Conservation (phyloP, 139 green algal species). For the Tetratostichococcus sp. region DNA sequence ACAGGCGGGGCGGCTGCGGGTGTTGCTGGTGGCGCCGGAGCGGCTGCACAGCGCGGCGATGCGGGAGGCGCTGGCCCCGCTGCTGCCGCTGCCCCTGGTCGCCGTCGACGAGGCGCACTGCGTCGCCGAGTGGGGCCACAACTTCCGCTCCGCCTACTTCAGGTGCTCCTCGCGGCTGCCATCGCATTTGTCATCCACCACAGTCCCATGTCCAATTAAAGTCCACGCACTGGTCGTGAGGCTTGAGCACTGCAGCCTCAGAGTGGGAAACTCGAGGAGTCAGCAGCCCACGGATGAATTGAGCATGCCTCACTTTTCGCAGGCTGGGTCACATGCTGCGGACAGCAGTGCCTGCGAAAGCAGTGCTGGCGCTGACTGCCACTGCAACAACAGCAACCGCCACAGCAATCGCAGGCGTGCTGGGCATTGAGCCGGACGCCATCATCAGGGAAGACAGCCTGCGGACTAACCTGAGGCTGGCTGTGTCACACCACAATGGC, state of each 20-base stretch:
- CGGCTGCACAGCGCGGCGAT: slow-evolving; percentile 69
- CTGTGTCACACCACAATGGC: slow-evolving; percentile 33
- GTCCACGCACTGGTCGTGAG: too few relatives aligned
- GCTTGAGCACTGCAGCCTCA: too few relatives aligned
- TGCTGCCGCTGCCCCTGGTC: slow-evolving; percentile 50
- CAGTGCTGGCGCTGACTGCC: slow-evolving; percentile 83
- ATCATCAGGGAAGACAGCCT: slow-evolving; percentile 58
- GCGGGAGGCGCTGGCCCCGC: slow-evolving; percentile 44
- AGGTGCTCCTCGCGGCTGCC: background rate
- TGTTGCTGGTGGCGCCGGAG: slow-evolving; percentile 91
- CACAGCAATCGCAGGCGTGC: slow-evolving; percentile 40
- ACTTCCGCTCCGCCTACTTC: slow-evolving; percentile 69
- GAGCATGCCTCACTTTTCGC: slow-evolving; percentile 63
- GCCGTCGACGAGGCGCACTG: slow-evolving; percentile 90
- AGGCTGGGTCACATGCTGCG: slow-evolving; percentile 67
- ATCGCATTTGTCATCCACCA: too few relatives aligned
- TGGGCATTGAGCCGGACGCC: slow-evolving; percentile 48
- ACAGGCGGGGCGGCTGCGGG: slow-evolving; percentile 39
- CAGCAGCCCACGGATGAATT: too few relatives aligned
- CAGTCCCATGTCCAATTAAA: too few relatives aligned
- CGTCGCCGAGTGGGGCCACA: slow-evolving; percentile 93
- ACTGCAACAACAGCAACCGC: slow-evolving; percentile 77
- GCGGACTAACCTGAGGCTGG: slow-evolving; percentile 71
- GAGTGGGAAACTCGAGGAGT: too few relatives aligned
- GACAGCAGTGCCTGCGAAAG: slow-evolving; percentile 35